These are phyloP conservation scores for Rubia yunnanensis DNA, from an alignment of 257 asterid genomes.

Conservation along the genomic window DNA sequence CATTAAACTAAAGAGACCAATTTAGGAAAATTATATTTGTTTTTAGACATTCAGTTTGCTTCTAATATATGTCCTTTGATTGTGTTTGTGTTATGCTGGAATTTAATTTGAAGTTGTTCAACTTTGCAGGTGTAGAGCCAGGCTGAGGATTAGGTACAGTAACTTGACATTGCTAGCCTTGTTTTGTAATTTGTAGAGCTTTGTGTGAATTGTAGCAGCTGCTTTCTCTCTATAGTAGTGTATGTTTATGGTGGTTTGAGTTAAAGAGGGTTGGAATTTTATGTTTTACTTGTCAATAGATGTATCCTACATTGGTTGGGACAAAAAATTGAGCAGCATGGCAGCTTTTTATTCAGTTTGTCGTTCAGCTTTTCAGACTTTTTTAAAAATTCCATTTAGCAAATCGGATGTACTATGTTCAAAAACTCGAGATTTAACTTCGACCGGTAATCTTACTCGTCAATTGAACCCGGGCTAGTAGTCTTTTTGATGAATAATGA, in stretches of 20 bases:
- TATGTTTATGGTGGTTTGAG: slow-evolving; percentile 8
- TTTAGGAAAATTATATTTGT: too few relatives aligned
- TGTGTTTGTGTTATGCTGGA: background rate
- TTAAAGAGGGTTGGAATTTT: slow-evolving; percentile 3
- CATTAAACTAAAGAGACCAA: too few relatives aligned
- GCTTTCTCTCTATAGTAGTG: slow-evolving; percentile 12
- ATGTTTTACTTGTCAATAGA: background rate
- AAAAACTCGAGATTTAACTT: background rate
- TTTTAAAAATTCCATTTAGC: background rate
- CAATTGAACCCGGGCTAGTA: too few relatives aligned
- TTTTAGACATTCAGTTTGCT: background rate
- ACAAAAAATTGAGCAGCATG: background rate
- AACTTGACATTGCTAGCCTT: slow-evolving; percentile 12
- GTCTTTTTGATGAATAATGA: too few relatives aligned
- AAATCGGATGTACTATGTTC: background rate
- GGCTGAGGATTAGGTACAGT: slow-evolving; percentile 21
- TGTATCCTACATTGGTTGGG: background rate
- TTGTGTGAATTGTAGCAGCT: slow-evolving; percentile 18
- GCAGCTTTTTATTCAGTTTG: background rate
- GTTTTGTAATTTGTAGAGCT: slow-evolving; percentile 20
- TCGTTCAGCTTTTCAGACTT: background rate
- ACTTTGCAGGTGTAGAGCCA: slow-evolving; percentile 37
- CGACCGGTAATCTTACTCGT: background rate
- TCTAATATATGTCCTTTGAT: background rate
- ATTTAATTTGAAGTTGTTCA: slow-evolving; percentile 11